Conservation (phyloP, 2,329 filamentous ascomycete genomes). For the Fusarium lyarnte region DNA sequence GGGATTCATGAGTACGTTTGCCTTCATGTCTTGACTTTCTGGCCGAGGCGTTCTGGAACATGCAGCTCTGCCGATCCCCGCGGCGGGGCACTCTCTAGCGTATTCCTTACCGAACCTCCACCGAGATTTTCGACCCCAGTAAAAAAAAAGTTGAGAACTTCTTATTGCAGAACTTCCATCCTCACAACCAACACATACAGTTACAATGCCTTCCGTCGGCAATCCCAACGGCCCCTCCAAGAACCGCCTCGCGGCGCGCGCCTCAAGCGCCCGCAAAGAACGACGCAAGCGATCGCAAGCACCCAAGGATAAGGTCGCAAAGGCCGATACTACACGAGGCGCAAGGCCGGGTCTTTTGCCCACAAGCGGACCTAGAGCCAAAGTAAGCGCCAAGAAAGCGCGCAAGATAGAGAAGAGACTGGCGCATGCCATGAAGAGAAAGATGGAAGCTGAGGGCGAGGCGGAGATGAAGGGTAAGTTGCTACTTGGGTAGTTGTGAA, state of each 20-base stretch:
- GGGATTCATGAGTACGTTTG: neutral
- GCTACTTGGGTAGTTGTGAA: neutral
- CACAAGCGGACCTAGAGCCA: slow-evolving; percentile 62
- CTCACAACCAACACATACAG: neutral
- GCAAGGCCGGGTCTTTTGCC: slow-evolving; percentile 63
- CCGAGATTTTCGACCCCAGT: slow-evolving; percentile 28
- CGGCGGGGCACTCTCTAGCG: slow-evolving; percentile 27
- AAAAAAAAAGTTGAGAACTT: slow-evolving; percentile 30
- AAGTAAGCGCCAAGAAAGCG: slow-evolving; percentile 64
- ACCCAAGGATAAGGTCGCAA: slow-evolving; percentile 52
- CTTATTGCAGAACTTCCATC: slow-evolving; percentile 21
- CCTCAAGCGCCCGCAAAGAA: slow-evolving; percentile 56
- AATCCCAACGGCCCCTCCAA: slow-evolving; percentile 67
- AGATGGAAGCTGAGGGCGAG: slow-evolving; percentile 60
- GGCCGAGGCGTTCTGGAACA: slow-evolving; percentile 21
- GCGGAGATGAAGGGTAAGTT: slow-evolving; percentile 59
- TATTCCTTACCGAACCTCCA: slow-evolving; percentile 19
- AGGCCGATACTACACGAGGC: slow-evolving; percentile 58
- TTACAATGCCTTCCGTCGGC: slow-evolving; percentile 63
- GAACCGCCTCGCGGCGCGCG: slow-evolving; percentile 60
- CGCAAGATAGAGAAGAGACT: slow-evolving; percentile 65
- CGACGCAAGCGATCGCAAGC: slow-evolving; percentile 54
- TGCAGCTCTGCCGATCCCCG: slow-evolving; percentile 14
- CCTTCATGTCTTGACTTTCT: neutral
- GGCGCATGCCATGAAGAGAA: slow-evolving; percentile 62